These are phyloP conservation scores for Trifolium dubium DNA, from an alignment of 306 rosid species.

Conservation along the genomic window DNA sequence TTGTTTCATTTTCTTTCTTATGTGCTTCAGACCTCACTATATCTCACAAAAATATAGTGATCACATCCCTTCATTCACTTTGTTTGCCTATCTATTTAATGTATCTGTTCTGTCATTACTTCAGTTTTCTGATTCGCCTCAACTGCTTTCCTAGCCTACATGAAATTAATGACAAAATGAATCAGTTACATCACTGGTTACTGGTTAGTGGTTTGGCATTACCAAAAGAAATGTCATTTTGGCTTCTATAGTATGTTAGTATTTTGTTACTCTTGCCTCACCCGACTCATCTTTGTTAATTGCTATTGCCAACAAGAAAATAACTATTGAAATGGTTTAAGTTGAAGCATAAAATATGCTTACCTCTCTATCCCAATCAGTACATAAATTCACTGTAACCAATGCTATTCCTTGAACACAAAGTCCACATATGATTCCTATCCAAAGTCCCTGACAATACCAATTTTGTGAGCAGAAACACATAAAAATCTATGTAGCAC, in stretches of 20 bases:
- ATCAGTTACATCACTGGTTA: neutral
- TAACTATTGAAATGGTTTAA: neutral
- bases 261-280: neutral
- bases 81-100: neutral
- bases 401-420: constrained; percentile 57
- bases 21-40: too few relatives aligned
- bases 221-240: neutral
- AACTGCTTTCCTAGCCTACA: constrained; percentile 58
- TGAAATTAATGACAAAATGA: constrained; percentile 18
- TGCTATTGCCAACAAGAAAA: neutral
- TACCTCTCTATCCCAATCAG: constrained; percentile 59
- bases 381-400: constrained; percentile 42
- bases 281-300: neutral
- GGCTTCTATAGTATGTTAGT: too few relatives aligned
- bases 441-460: constrained; percentile 60
- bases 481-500: too few relatives aligned
- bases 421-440: constrained; percentile 69
- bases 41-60: too few relatives aligned
- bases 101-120: constrained; percentile 4
- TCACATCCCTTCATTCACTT: too few relatives aligned
- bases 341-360: neutral
- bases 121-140: constrained; percentile 33
- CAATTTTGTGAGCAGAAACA: neutral
- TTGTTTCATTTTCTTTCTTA: too few relatives aligned
- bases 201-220: neutral